Conservation (phyloP, 176 grass and related monocot genomes). For the Rhipidocladum racemiflorum region DNA sequence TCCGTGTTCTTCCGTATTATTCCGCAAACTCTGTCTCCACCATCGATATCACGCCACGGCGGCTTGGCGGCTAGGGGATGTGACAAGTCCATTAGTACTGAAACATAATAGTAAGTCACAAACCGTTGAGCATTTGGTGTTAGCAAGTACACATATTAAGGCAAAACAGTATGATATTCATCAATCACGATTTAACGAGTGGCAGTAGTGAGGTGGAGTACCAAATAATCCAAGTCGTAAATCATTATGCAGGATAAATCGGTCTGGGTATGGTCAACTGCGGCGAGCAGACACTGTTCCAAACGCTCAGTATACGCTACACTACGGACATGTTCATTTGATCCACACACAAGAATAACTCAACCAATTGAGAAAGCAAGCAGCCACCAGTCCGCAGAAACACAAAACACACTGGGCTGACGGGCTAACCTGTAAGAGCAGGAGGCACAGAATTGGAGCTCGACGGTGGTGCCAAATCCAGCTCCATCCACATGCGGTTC, state of each 20-base stretch:
- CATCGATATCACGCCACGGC: too few species aligned
- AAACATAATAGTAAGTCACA: not conserved
- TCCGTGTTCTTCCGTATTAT: too few species aligned
- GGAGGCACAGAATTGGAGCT: constrained; percentile 84
- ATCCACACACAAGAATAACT: not conserved
- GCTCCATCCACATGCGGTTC: constrained; percentile 44
- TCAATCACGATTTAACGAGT: not conserved
- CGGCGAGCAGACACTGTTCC: not conserved
- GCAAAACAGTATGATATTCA: not conserved
- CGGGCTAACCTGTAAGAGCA: constrained; percentile 77
- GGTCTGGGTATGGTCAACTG: not conserved
- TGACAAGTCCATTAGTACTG: too few species aligned
- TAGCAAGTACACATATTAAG: not conserved
- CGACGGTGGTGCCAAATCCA: constrained; percentile 69
- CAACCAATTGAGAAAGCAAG: not conserved
- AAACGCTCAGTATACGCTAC: not conserved
- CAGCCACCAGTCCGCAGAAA: not conserved
- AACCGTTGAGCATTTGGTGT: not conserved
- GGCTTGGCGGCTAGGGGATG: too few species aligned
- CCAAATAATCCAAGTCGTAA: not conserved
- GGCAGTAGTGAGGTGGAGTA: not conserved
- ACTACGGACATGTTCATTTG: not conserved
- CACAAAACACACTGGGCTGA: not conserved
- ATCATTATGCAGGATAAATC: not conserved
- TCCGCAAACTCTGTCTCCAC: too few species aligned